Conservation (phyloP, 805 yeast species). For the Isabelozyma heimii region DNA sequence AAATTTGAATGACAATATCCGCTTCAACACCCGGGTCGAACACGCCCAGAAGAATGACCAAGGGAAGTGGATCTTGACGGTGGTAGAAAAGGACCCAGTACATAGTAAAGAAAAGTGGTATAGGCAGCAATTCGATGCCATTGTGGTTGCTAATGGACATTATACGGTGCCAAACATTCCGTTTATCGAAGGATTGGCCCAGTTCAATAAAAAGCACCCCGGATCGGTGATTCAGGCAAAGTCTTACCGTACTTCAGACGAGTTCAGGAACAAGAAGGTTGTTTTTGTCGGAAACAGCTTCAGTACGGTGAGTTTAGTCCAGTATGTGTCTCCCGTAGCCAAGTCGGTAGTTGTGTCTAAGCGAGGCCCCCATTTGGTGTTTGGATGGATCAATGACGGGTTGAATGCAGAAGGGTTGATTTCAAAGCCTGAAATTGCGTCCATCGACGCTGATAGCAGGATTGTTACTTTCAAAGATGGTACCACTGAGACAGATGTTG, state of each 20-base stretch:
- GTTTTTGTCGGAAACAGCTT: conserved; percentile 43
- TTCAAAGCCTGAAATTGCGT: conserved; percentile 24
- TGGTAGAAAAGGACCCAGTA: conserved; percentile 10
- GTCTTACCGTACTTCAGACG: conserved; percentile 46
- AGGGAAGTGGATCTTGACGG: conserved; percentile 39
- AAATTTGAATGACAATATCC: conserved; percentile 25
- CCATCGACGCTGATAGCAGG: conserved; percentile 18
- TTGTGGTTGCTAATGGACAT: conserved; percentile 64
- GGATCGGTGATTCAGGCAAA: conserved; percentile 56
- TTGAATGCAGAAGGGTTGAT: conserved; percentile 30
- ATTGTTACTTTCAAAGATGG: conserved; percentile 27
- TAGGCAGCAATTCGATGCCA: conserved; percentile 53
- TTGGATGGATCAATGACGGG: conserved; percentile 37
- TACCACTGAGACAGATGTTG: conserved; percentile 22
- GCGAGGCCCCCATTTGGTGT: conserved; percentile 24
- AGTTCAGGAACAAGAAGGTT: conserved; percentile 40
- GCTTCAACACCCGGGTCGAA: conserved; percentile 41
- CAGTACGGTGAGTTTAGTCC: conserved; percentile 44
- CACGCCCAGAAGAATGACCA: conserved; percentile 22
- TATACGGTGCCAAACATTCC: conserved; percentile 64
- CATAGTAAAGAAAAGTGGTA: conserved; percentile 36
- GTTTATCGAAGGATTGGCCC: conserved; percentile 48
- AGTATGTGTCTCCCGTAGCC: conserved; percentile 32
- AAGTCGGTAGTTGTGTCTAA: conserved; percentile 22
- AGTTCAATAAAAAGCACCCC: conserved; percentile 45